Percentiles rank a stretch among this genome's conserved stretches.
Conservation (phyloP, 2,329 filamentous ascomycete species). For the Pezicula carpinea region DNA sequence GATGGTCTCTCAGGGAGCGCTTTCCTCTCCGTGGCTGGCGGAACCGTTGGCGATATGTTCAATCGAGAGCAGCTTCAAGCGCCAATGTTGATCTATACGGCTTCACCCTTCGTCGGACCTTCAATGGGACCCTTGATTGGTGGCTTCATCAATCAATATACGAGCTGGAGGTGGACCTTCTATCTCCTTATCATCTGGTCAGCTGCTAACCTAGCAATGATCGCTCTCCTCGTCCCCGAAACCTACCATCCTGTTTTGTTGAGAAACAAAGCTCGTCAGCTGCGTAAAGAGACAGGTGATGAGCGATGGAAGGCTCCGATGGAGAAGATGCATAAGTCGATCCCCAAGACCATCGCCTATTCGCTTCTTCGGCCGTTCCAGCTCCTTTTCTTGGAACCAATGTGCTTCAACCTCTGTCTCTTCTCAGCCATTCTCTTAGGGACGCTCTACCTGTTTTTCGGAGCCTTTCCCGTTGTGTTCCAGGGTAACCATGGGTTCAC, state of each 20-base stretch:
- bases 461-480: conserved; percentile 81
- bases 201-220: conserved; percentile 54
- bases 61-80: conserved; percentile 61
- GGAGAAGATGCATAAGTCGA: conserved; percentile 66
- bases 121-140: conserved; percentile 59
- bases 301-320: conserved; percentile 71
- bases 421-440: conserved; percentile 83
- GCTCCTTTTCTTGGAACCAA: conserved; percentile 75
- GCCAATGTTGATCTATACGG: conserved; percentile 79
- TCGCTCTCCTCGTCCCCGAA: conserved; percentile 75
- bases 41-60: conserved; percentile 81
- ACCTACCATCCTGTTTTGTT: conserved; percentile 79
- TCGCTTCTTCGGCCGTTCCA: conserved; percentile 64
- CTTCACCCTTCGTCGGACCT: conserved; percentile 60
- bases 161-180: conserved; percentile 76
- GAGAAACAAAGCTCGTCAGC: conserved; percentile 62
- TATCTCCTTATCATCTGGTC: conserved; percentile 83
- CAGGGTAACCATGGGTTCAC: conserved; percentile 68
- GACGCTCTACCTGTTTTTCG: conserved; percentile 87
- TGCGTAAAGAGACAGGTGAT: conserved; percentile 75
- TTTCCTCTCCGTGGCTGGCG: conserved; percentile 71
- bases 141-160: conserved; percentile 77
- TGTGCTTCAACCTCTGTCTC: conserved; percentile 77
- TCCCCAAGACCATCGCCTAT: conserved; percentile 52
- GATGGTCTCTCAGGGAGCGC: conserved; percentile 66